These are phyloP conservation scores for Eucalyptus lansdowneana DNA, from an alignment of 345 rosid genomes.

Conservation along the genomic window DNA sequence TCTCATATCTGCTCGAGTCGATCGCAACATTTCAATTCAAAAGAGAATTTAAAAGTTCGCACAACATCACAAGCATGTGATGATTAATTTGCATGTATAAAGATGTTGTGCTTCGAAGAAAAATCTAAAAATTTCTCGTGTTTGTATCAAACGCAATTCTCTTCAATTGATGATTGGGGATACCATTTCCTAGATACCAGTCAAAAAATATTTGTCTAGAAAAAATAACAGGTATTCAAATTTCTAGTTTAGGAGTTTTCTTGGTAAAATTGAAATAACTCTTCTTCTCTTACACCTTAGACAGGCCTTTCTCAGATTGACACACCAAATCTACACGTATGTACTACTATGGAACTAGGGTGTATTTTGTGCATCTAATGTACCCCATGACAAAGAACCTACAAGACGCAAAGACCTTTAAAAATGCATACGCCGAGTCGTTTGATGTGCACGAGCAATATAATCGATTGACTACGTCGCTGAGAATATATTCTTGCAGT, in stretches of 20 bases:
- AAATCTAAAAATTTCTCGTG: not conserved
- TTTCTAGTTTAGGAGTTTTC: not conserved
- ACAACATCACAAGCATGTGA: not conserved
- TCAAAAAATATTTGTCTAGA: not conserved
- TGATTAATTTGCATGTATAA: not conserved
- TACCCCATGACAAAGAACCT: not conserved
- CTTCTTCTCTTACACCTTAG: not conserved
- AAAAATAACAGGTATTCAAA: not conserved
- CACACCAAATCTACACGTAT: not conserved
- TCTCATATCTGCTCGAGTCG: not conserved
- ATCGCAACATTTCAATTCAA: not conserved
- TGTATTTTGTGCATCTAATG: not conserved
- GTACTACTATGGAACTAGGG: not conserved
- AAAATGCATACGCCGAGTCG: too few species aligned
- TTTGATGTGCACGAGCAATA: not conserved
- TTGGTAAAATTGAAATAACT: not conserved
- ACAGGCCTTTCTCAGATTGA: not conserved
- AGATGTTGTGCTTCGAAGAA: not conserved
- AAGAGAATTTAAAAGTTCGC: not conserved
- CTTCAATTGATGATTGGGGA: not conserved
- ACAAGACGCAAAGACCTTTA: not conserved
- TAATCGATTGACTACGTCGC: not conserved
- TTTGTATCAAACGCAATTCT: not conserved
- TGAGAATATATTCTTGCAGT: too few species aligned
- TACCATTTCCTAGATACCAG: not conserved